Conservation (phyloP, 1,284 basidiomycete species). For the Ceratobasidium sp. region DNA sequence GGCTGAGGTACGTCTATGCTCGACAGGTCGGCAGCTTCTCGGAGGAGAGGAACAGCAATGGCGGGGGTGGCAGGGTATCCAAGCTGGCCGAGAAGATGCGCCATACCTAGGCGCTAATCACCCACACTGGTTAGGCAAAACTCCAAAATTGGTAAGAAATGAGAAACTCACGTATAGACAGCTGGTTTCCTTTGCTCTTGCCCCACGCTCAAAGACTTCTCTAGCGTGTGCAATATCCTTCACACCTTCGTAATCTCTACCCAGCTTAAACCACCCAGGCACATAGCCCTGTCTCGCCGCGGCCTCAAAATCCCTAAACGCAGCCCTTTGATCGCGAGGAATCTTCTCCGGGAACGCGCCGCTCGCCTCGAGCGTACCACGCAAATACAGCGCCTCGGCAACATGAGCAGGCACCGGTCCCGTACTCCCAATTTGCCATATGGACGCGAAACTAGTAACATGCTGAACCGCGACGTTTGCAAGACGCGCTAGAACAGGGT, state of each 20-base stretch:
- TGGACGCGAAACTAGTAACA: slow-evolving; percentile 64
- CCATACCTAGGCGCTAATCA: slow-evolving; percentile 86
- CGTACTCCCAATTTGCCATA: slow-evolving; percentile 48
- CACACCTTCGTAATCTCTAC: slow-evolving; percentile 90
- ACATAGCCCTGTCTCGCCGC: slow-evolving; percentile 78
- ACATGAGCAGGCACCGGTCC: slow-evolving; percentile 61
- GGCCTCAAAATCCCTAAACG: slow-evolving; percentile 89
- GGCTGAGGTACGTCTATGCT: slow-evolving; percentile 85
- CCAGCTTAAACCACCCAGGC: slow-evolving; percentile 88
- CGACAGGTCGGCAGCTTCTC: slow-evolving; percentile 78
- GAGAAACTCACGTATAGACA: slow-evolving; percentile 75
- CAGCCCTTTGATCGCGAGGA: slow-evolving; percentile 74
- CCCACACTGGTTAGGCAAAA: background rate
- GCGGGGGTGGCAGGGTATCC: slow-evolving; percentile 66
- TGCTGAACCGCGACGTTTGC: slow-evolving; percentile 72
- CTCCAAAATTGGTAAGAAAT: slow-evolving; percentile 19
- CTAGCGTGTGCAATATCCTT: slow-evolving; percentile 74
- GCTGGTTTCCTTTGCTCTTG: slow-evolving; percentile 73
- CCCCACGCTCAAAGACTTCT: slow-evolving; percentile 86
- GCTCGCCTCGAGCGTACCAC: slow-evolving; percentile 74
- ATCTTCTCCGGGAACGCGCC: slow-evolving; percentile 63
- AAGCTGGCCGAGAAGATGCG: slow-evolving; percentile 88
- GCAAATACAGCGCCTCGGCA: slow-evolving; percentile 79
- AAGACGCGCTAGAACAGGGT: slow-evolving; percentile 70
- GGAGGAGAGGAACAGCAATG: slow-evolving; percentile 76